Percentiles rank a stretch among this genome's conserved stretches.
Conservation (phyloP, 495 filamentous ascomycete species). For the Bombardia bombarda region DNA sequence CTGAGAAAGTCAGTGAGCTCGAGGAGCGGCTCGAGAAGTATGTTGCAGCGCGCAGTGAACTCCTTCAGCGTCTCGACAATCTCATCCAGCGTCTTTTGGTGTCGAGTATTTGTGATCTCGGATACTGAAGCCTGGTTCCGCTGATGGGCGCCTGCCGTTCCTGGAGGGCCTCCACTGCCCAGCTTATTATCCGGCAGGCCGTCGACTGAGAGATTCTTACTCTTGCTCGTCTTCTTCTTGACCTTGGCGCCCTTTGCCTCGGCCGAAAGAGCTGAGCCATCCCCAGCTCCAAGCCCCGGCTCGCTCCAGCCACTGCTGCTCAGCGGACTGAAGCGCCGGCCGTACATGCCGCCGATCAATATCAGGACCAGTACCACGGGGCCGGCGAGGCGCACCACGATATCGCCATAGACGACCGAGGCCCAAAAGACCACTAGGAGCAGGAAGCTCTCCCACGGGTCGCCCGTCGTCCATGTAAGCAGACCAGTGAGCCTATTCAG, state of each 20-base stretch:
- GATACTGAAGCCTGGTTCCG: slow-evolving; percentile 35
- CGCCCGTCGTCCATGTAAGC: slow-evolving; percentile 84
- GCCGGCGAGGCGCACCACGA: slow-evolving; percentile 67
- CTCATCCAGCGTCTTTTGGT: slow-evolving; percentile 83
- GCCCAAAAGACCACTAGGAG: slow-evolving; percentile 80
- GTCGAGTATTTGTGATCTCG: slow-evolving; percentile 56
- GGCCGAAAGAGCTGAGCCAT: slow-evolving; percentile 4
- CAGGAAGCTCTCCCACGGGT: slow-evolving; percentile 96
- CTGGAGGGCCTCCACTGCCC: slow-evolving; percentile 16
- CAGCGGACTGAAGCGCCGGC: slow-evolving; percentile 78
- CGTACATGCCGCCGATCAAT: slow-evolving; percentile 88
- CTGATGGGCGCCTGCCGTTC: slow-evolving; percentile 40
- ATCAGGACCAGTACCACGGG: slow-evolving; percentile 71
- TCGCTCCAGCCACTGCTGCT: slow-evolving; percentile 73
- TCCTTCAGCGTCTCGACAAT: slow-evolving; percentile 86
- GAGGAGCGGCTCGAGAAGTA: slow-evolving; percentile 80
- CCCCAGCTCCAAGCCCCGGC: slow-evolving; percentile 19
- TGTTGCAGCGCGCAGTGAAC: slow-evolving; percentile 84
- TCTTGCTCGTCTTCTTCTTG: slow-evolving; percentile 16
- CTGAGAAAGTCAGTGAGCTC: slow-evolving; percentile 89
- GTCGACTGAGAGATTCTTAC: slow-evolving; percentile 25
- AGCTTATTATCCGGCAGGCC: slow-evolving; percentile 39
- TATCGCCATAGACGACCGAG: slow-evolving; percentile 75
- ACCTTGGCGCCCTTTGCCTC: slow-evolving; percentile 13
- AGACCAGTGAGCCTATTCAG: slow-evolving; percentile 77